Conservation (phyloP, 2,329 filamentous ascomycete genomes). For the Aspergillus alliaceus region DNA sequence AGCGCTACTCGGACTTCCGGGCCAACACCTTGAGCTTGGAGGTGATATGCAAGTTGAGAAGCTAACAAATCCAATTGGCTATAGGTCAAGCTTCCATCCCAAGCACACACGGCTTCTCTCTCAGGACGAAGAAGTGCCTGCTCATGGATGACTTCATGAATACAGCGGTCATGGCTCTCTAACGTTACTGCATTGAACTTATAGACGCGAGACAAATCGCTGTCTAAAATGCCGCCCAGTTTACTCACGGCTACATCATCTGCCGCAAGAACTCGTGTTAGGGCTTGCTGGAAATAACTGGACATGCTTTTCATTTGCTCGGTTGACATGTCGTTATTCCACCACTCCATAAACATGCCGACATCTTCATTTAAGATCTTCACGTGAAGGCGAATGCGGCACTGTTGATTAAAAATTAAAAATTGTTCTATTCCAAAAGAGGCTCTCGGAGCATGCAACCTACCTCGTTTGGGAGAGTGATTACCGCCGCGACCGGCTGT, state of each 20-base stretch:
- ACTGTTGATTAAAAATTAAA: slow-evolving; percentile 23
- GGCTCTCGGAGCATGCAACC: neutral
- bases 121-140: slow-evolving; percentile 36
- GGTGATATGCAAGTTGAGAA: slow-evolving; percentile 36
- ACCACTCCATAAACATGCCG: slow-evolving; percentile 41
- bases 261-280: slow-evolving; percentile 48
- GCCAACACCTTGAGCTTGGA: slow-evolving; percentile 42
- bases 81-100: slow-evolving; percentile 43
- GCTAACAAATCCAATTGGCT: slow-evolving; percentile 38
- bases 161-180: slow-evolving; percentile 39
- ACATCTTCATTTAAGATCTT: slow-evolving; percentile 36
- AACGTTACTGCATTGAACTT: slow-evolving; percentile 52
- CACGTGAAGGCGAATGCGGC: slow-evolving; percentile 36
- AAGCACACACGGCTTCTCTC: slow-evolving; percentile 36
- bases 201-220: slow-evolving; percentile 56
- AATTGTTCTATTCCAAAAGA: neutral
- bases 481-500: slow-evolving; percentile 28
- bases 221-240: slow-evolving; percentile 56
- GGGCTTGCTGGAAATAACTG: slow-evolving; percentile 54
- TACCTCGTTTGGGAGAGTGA: slow-evolving; percentile 35
- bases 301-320: slow-evolving; percentile 48
- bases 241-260: slow-evolving; percentile 46
- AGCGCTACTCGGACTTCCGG: slow-evolving; percentile 38
- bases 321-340: slow-evolving; percentile 36
- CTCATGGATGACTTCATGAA: slow-evolving; percentile 39